Percentiles rank a stretch among this genome's conserved stretches.
These are phyloP conservation scores for Neocallimastix lanati DNA, from an alignment of 192 early-diverging fungal species.

Conservation along the genomic window DNA sequence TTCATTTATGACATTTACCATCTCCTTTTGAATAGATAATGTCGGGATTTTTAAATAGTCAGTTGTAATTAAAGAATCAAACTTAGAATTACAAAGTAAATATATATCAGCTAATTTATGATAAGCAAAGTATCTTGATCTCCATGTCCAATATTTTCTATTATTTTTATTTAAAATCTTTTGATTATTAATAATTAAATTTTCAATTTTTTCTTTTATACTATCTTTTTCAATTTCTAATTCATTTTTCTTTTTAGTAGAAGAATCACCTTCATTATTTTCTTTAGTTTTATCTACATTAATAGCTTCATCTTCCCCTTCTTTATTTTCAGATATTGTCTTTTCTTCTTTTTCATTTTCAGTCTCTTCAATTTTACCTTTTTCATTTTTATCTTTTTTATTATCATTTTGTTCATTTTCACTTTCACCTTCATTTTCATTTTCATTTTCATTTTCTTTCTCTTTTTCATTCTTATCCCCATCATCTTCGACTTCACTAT, in stretches of 20 bases:
- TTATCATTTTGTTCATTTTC: neutral
- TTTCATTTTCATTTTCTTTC: neutral
- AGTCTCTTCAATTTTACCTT: conserved; percentile 44
- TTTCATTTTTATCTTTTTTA: neutral
- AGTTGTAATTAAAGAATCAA: neutral
- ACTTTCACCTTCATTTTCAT: neutral
- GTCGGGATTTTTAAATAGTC: neutral
- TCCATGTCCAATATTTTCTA: neutral
- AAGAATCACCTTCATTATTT: neutral
- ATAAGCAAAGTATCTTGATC: neutral
- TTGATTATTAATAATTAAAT: neutral
- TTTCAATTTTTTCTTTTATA: neutral
- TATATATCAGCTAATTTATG: neutral
- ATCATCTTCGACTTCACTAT: conserved; percentile 18
- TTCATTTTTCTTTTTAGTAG: neutral
- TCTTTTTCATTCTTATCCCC: conserved; percentile 6
- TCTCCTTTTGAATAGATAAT: neutral
- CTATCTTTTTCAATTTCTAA: neutral
- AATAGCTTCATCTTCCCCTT: neutral
- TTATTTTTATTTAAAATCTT: neutral
- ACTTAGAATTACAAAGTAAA: neutral
- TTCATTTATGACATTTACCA: neutral
- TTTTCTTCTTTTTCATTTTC: conserved; percentile 38
- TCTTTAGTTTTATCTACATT: neutral
- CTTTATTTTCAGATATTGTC: conserved; percentile 22